A percentile compares a stretch with the other conserved stretches of the same genome.
These are phyloP conservation scores for Cylindricascospora bacillispora DNA, from an alignment of 1,139 yeast species.

Conservation along the genomic window DNA sequence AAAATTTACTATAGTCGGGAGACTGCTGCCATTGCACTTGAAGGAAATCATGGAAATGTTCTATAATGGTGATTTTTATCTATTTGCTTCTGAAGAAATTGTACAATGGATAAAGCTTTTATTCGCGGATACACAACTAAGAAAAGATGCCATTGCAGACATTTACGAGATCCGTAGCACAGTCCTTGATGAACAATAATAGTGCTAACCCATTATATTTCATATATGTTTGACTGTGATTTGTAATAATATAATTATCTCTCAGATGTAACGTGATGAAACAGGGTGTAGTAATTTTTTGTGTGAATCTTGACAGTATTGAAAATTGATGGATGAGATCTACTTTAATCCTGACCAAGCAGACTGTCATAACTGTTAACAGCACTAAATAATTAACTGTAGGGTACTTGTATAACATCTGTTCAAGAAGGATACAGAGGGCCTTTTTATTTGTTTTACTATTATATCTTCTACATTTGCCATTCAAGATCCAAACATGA, in stretches of 20 bases:
- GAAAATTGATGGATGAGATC: too few relatives aligned
- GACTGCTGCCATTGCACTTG: slow-evolving; percentile 41
- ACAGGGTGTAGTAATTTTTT: too few relatives aligned
- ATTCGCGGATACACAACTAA: slow-evolving; percentile 59
- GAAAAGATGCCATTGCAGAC: slow-evolving; percentile 50
- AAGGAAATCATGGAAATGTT: slow-evolving; percentile 58
- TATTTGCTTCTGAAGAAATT: slow-evolving; percentile 57
- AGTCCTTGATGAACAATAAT: slow-evolving; percentile 7
- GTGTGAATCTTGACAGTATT: too few relatives aligned
- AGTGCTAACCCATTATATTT: background rate
- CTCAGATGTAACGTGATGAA: background rate
- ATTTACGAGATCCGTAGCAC: slow-evolving; percentile 36
- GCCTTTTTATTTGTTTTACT: too few relatives aligned
- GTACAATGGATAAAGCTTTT: slow-evolving; percentile 44
- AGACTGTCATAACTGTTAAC: too few relatives aligned
- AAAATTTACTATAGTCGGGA: slow-evolving; percentile 18
- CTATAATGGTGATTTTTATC: slow-evolving; percentile 62
- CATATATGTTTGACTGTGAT: too few relatives aligned
- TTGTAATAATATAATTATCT: too few relatives aligned
- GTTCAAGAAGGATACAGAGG: too few relatives aligned
- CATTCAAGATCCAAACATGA: slow-evolving; percentile 16
- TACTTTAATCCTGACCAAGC: too few relatives aligned
- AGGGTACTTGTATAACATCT: too few relatives aligned
- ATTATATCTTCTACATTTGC: too few relatives aligned
- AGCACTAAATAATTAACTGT: too few relatives aligned